Conservation (phyloP, 176 grass and related monocot species). For the Miscanthus lutarioriparius region DNA sequence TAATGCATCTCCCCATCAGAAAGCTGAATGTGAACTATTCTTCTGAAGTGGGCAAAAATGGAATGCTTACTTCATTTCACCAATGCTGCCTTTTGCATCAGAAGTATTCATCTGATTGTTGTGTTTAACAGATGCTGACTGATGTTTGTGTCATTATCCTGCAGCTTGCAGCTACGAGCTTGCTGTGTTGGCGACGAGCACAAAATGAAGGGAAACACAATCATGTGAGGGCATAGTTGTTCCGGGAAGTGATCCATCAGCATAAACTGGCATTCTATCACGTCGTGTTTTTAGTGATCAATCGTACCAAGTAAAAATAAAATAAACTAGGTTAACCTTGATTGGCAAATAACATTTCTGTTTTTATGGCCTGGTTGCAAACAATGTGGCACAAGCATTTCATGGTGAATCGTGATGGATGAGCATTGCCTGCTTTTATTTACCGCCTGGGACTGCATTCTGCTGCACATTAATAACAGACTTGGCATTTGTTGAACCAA, state of each 20-base stretch:
- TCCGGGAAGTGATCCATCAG: not conserved
- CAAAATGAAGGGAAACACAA: conserved; percentile 20
- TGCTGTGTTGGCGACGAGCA: not conserved
- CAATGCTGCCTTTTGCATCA: not conserved
- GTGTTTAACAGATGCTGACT: not conserved
- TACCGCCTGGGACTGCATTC: not conserved
- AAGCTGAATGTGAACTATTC: not conserved
- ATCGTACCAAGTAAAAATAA: conserved; percentile 45
- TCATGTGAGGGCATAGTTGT: not conserved
- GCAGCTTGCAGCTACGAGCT: conserved; percentile 54
- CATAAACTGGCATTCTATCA: conserved; percentile 30
- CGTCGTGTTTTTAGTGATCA: not conserved
- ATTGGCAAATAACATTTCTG: not conserved
- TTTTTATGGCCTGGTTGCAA: not conserved
- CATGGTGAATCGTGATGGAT: not conserved
- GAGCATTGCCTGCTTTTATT: not conserved
- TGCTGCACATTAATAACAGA: not conserved
- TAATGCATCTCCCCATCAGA: not conserved
- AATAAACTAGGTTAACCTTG: conserved; percentile 36
- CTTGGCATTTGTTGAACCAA: too few relatives aligned
- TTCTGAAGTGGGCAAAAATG: not conserved
- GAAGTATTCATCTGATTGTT: not conserved
- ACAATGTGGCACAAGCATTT: not conserved
- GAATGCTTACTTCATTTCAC: not conserved
- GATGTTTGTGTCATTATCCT: not conserved